Base-by-base conservation (phyloP, 2,329 filamentous ascomycete genomes). In the Cladophialophora immunda region DNA sequence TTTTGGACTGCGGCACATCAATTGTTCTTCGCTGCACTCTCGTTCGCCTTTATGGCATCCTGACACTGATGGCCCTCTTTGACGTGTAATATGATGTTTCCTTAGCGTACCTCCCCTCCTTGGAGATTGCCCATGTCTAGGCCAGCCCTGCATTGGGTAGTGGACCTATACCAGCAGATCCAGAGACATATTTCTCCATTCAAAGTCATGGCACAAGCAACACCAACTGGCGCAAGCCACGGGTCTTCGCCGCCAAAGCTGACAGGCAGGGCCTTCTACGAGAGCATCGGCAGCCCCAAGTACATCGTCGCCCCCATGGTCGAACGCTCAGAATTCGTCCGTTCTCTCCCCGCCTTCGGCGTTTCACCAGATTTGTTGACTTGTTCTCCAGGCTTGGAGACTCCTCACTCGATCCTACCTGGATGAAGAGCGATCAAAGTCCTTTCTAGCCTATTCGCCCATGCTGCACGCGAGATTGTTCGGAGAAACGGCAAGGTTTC, bases 381-480 rank as follows among this genome's bases (percentile, higher is more conserved):
- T 68, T 64, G 15, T 67, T 66, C 38, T 36, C 32, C 71, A 97
- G 94, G 95, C 94, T 74, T 99, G 95, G 95, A 92, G 95, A 73
- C 90, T 97, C 85, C 89, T 99, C 71, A 92, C 92, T n/a, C 90
- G 95, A 73, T 97, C 94, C 6, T 98, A 97, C 80, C 88, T 97
- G 73, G 85, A 91, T 1, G 80, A 89, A 5, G 82, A 88, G 57
- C 83, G 89, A 62, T 86, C 87, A 54, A 83, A 85, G 62, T 85
- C 84, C 25, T 82, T 98, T 36, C 87, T 98, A 53, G 92, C 93
- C 57, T 99, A 99, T 77, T 93, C 93, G 0, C 95, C 95, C 57
- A 99, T 99, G 95, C 87, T 97, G 69, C 95, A 99, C 78, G 93
- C 95, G 2, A 91, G 94, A 63, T 85, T 98, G 71, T 99, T 96